Evolutionary conservation across 2,329 filamentous ascomycete genomes (phyloP).

Genomic region (Coniosporium tulheliwenetii): DNA sequence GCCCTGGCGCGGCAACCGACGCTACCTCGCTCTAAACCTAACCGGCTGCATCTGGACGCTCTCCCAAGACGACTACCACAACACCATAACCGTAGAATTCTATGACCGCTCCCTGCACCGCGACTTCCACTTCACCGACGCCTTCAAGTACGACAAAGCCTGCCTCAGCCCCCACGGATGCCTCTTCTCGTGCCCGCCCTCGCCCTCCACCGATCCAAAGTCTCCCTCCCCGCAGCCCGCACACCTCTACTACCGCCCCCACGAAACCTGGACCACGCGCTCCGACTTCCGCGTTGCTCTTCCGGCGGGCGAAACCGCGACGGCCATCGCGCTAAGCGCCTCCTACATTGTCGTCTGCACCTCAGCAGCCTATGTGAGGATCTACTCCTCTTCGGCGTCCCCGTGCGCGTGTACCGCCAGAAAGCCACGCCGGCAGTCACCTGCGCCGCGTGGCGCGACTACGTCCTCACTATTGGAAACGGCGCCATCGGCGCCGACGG

Average conservation of each 20-base stretch:
- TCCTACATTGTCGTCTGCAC: slow-evolving; percentile 86
- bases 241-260: slow-evolving; percentile 86
- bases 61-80: slow-evolving; percentile 66
- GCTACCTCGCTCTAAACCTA: slow-evolving; percentile 85
- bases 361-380: slow-evolving; percentile 70
- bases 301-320: slow-evolving; percentile 74
- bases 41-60: slow-evolving; percentile 96
- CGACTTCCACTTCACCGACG: slow-evolving; percentile 96
- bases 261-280: slow-evolving; percentile 89
- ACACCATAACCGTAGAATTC: slow-evolving; percentile 94
- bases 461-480: slow-evolving; percentile 91
- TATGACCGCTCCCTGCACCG: slow-evolving; percentile 86
- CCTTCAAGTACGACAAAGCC: slow-evolving; percentile 89
- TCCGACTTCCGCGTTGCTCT: slow-evolving; percentile 80
- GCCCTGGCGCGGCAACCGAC: slow-evolving; percentile 85
- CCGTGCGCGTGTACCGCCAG: slow-evolving; percentile 76
- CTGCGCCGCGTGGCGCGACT: slow-evolving; percentile 88
- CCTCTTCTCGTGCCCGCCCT: slow-evolving; percentile 66
- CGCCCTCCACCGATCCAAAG: slow-evolving; percentile 14
- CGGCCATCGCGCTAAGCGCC: slow-evolving; percentile 78
- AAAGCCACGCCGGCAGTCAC: slow-evolving; percentile 84
- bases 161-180: slow-evolving; percentile 74
- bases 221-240: slow-evolving; percentile 45
- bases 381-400: slow-evolving; percentile 86
- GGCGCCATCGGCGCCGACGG: slow-evolving; percentile 72